Percentiles rank a stretch among this genome's conserved stretches.
Evolutionary conservation across 257 asterid species (phyloP).

Genomic region (Jaltomata sinuosa): DNA sequence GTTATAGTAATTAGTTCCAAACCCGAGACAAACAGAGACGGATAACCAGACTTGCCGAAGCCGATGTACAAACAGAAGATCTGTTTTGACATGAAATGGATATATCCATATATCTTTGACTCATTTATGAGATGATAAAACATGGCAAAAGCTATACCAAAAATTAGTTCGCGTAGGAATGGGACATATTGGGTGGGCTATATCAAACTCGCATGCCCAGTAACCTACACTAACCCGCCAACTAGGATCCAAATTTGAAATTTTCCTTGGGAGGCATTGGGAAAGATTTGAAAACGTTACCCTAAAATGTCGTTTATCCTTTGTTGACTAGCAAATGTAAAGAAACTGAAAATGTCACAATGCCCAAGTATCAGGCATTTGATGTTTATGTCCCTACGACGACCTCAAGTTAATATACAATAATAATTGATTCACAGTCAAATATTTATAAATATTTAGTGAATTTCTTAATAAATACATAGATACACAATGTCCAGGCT

Average conservation of each 20-base stretch:
- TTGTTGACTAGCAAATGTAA: background rate
- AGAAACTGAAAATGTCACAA: background rate
- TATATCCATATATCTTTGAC: too few species aligned
- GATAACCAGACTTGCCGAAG: too few species aligned
- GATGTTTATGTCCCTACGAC: background rate
- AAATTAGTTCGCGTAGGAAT: too few species aligned
- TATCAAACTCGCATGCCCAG: too few species aligned
- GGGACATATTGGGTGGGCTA: too few species aligned
- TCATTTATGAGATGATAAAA: too few species aligned
- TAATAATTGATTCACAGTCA: background rate
- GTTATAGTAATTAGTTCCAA: background rate
- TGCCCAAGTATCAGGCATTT: background rate
- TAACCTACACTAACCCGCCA: background rate
- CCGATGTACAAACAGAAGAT: too few species aligned
- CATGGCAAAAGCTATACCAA: too few species aligned
- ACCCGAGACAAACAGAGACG: background rate
- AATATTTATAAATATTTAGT: background rate
- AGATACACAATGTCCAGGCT: background rate
- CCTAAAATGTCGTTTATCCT: background rate
- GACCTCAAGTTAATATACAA: background rate
- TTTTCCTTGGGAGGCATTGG: background rate
- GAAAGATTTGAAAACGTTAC: background rate
- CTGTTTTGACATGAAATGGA: too few species aligned
- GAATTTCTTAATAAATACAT: background rate
- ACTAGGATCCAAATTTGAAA: background rate